A percentile compares a stretch with the other conserved stretches of the same genome.
Conservation (phyloP, 2,329 filamentous ascomycete genomes). For the Colletotrichum tropicale region DNA sequence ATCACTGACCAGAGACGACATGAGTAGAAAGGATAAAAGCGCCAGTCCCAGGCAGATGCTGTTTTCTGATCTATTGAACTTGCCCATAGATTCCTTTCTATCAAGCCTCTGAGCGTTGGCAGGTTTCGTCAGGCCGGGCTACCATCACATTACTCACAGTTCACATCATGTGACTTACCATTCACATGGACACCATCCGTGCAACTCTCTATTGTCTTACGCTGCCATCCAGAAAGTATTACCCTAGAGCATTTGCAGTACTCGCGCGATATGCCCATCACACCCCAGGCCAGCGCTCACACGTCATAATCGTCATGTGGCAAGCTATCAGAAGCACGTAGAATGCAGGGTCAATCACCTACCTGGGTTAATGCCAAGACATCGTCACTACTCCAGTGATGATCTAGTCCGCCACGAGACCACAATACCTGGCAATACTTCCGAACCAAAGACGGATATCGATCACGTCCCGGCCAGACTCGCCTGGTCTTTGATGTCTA, state of each 20-base stretch:
- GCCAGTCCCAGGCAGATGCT: not conserved
- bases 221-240: not conserved
- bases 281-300: not conserved
- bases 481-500: not conserved
- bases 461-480: not conserved
- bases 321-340: not conserved
- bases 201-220: not conserved
- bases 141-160: not conserved
- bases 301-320: not conserved
- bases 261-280: not conserved
- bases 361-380: not conserved
- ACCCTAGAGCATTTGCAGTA: not conserved
- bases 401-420: not conserved
- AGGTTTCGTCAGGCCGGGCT: not conserved
- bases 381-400: not conserved
- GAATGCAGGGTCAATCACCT: not conserved
- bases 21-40: not conserved
- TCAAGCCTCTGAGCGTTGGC: not conserved
- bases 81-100: not conserved
- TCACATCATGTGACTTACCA: too few species aligned
- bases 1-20: not conserved
- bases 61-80: not conserved
- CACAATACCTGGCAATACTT: not conserved
- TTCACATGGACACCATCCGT: not conserved
- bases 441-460: not conserved